Evolutionary conservation across 306 rosid species (phyloP), one percentile per base, ranked within the genome.

Genomic region (Cicer judaicum): DNA sequence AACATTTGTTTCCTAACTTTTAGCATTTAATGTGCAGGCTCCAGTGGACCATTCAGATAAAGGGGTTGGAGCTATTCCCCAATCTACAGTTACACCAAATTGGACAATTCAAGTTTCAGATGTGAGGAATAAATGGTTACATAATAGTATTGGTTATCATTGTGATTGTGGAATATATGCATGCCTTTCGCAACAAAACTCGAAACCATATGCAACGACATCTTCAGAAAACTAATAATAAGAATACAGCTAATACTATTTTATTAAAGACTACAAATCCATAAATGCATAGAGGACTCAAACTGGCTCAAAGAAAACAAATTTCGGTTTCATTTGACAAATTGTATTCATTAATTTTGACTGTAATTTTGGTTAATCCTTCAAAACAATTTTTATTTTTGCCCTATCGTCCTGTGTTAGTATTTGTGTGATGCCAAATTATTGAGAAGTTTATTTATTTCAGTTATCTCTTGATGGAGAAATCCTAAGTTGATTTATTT

Each of bases 101-200:
- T 83, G 81, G 87, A 81, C 84, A 46, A 76, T 76, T 71, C 54
- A 80, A 60, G 79, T 80, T 67, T 80, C 94, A 50, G 82, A 85
- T 36, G 90, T 84, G 82, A 89, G 87, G 16, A 82, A 13, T 55
- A 52, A 41, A 59, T n/a, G 57, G 38, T 61, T 63, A 56, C 56
- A 56, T 67, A 11, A 14, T 7, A 49, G 15, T 42, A 36, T 55
- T 74, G 50, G 1, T 34, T 78, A 68, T 39, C 21, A 50, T 42
- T 70, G 48, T 34, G 16, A 60, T 72, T 15, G 10, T 43, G 44
- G 44, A 49, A 42, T 39, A 47, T 57, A 57, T 62, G 36, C 19
- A 15, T 72, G 52, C 18, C 64, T 43, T 59, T 10, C 3, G 2
- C n/a, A 21, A 14, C 42, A 39, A 63, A 60, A 19, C 41, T 59